Percentiles rank a stretch among this genome's conserved stretches.
Conservation (phyloP, 148 eudicot genomes). For the Rheum nobile region DNA sequence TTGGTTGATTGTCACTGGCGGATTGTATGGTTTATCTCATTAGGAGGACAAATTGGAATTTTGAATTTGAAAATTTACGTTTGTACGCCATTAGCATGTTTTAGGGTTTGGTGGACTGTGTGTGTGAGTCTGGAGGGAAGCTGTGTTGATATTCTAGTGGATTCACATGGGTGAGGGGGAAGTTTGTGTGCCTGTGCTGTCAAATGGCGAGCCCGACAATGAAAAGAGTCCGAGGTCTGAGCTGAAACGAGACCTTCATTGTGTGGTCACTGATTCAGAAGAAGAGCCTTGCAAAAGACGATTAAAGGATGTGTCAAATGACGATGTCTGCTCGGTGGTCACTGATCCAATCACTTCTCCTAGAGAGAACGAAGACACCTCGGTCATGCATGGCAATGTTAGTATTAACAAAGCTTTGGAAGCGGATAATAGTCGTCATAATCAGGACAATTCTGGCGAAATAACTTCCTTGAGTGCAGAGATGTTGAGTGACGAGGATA, state of each 20-base stretch:
- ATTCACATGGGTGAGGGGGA: slow-evolving; percentile 57
- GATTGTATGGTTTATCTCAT: not conserved
- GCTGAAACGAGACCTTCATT: slow-evolving; percentile 36
- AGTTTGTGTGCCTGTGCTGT: slow-evolving; percentile 23
- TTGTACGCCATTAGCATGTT: not conserved
- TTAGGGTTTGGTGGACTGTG: not conserved
- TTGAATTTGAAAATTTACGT: not conserved
- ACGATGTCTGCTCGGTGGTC: slow-evolving; percentile 59
- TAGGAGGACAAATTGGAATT: not conserved
- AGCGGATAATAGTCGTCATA: slow-evolving; percentile 20
- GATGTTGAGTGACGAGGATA: slow-evolving; percentile 31
- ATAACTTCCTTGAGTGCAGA: slow-evolving; percentile 52
- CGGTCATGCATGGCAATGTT: slow-evolving; percentile 34
- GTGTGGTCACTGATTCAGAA: slow-evolving; percentile 20
- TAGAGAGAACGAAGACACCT: slow-evolving; percentile 29
- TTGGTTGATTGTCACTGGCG: not conserved
- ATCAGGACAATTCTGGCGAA: slow-evolving; percentile 41
- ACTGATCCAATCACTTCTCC: slow-evolving; percentile 48
- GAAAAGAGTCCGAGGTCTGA: slow-evolving; percentile 17
- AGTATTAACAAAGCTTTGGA: slow-evolving; percentile 35
- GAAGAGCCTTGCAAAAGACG: slow-evolving; percentile 18
- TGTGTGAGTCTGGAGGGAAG: not conserved
- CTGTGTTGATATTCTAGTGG: slow-evolving; percentile 6
- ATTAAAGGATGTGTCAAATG: slow-evolving; percentile 36
- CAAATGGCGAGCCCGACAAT: slow-evolving; percentile 21